Evolutionary conservation across 225 moss, liverwort and hornwort genomes (phyloP).

Genomic region (Straminergon stramineum): DNA sequence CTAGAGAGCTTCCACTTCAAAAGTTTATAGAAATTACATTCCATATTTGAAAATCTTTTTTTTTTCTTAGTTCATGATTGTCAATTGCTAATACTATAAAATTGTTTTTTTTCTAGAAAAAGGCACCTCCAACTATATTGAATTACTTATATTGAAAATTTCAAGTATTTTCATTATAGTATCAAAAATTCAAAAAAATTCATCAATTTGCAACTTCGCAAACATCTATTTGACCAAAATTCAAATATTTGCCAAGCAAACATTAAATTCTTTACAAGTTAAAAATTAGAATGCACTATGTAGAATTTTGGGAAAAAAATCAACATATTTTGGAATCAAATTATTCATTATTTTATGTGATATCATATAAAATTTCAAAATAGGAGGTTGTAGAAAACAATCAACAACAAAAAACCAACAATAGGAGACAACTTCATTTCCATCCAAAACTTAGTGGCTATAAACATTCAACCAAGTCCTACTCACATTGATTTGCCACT

Average conservation of each 20-base stretch:
- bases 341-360: neutral
- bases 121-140: too few relatives aligned
- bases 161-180: too few relatives aligned
- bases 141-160: too few relatives aligned
- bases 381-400: neutral
- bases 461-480: neutral
- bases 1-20: too few relatives aligned
- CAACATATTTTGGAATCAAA: fast-evolving
- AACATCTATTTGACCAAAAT: neutral
- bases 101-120: too few relatives aligned
- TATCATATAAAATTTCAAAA: neutral
- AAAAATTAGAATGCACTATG: neutral
- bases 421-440: neutral
- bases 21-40: too few relatives aligned
- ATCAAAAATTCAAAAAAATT: neutral
- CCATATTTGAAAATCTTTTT: too few relatives aligned
- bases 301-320: fast-evolving
- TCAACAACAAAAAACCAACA: neutral
- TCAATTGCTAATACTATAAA: too few relatives aligned
- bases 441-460: neutral
- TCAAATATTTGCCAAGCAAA: neutral
- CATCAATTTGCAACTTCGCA: fast-evolving
- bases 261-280: neutral
- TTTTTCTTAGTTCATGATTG: too few relatives aligned
- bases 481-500: neutral